Percentiles rank a stretch among this genome's conserved stretches.
phyloP scores from a whole-genome alignment of 2,329 filamentous ascomycete genomes.

The Byssochlamys sp. region DNA sequence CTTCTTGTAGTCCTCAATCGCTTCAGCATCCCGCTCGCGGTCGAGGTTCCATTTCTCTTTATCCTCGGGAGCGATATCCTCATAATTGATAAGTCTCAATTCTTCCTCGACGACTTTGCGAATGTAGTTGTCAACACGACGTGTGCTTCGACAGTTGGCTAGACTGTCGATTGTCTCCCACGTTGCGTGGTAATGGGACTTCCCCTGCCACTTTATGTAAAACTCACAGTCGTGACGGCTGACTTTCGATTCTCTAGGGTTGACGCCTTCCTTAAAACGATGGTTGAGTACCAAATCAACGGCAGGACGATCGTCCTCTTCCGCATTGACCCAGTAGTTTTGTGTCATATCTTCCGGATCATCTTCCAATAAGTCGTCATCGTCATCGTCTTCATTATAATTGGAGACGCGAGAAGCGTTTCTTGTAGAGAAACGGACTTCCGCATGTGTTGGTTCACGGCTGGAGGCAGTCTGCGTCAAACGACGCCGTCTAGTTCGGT shows the following conservation, averaged over 20 bases:
- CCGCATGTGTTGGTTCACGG: conserved; percentile 57
- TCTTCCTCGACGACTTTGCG: conserved; percentile 73
- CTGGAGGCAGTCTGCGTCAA: conserved; percentile 57
- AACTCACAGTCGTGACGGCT: conserved; percentile 71
- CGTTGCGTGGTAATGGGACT: conserved; percentile 88
- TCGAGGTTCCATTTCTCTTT: conserved; percentile 93
- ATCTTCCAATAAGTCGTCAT: conserved; percentile 48
- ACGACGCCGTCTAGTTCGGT: conserved; percentile 67
- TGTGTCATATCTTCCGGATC: conserved; percentile 54
- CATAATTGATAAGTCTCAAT: conserved; percentile 63
- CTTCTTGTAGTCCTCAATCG: conserved; percentile 78
- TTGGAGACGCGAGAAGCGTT: conserved; percentile 66
- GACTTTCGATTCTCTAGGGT: conserved; percentile 23
- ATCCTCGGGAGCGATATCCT: conserved; percentile 69
- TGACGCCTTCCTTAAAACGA: conserved; percentile 60
- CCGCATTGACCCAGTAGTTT: conserved; percentile 59
- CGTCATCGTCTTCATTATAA: conserved; percentile 56
- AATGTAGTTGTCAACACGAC: conserved; percentile 91
- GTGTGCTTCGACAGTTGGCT: conserved; percentile 67
- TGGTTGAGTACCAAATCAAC: conserved; percentile 89
- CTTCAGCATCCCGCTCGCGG: conserved; percentile 79
- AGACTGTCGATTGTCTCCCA: conserved; percentile 78
- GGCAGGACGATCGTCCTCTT: conserved; percentile 69
- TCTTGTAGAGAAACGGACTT: conserved; percentile 85
- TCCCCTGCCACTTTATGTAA: conserved; percentile 90